A percentile compares a stretch with the other conserved stretches of the same genome.
These are phyloP conservation scores for Mrakia frigida DNA, from an alignment of 768 basidiomycete genomes.

Conservation along the genomic window DNA sequence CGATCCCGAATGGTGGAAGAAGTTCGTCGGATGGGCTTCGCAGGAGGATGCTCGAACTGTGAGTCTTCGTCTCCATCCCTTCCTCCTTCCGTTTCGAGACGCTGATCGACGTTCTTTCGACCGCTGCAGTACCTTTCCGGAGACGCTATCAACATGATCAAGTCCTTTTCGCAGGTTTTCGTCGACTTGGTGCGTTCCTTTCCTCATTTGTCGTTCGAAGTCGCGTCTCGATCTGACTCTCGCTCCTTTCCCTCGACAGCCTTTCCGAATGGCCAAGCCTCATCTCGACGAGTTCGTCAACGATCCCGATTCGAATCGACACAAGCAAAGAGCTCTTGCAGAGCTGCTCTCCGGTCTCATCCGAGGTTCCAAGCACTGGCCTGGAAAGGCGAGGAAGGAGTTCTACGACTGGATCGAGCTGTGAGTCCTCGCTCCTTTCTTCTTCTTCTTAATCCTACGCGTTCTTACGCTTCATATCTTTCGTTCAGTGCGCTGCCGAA, in stretches of 20 bases:
- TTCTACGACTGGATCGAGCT: conserved; percentile 69
- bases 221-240: not conserved
- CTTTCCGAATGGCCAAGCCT: conserved; percentile 49
- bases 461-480: not conserved
- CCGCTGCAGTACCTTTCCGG: conserved; percentile 22
- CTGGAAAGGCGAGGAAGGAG: conserved; percentile 50
- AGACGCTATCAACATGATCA: conserved; percentile 41
- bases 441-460: not conserved
- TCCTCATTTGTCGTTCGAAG: conserved; percentile 37
- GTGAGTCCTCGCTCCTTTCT: conserved; percentile 39
- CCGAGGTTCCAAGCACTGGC: conserved; percentile 84
- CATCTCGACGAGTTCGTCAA: conserved; percentile 59
- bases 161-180: conserved; percentile 64
- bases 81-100: not conserved
- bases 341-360: conserved; percentile 72
- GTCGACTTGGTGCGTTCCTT: conserved; percentile 53
- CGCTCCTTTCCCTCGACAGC: not conserved
- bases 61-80: not conserved
- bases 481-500: conserved; percentile 48
- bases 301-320: conserved; percentile 54
- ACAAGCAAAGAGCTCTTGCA: conserved; percentile 79
- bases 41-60: conserved; percentile 61
- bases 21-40: conserved; percentile 61
- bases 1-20: conserved; percentile 28
- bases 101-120: not conserved